Base-by-base conservation (phyloP, 805 yeast genomes). In the Metschnikowia shivogae region DNA sequence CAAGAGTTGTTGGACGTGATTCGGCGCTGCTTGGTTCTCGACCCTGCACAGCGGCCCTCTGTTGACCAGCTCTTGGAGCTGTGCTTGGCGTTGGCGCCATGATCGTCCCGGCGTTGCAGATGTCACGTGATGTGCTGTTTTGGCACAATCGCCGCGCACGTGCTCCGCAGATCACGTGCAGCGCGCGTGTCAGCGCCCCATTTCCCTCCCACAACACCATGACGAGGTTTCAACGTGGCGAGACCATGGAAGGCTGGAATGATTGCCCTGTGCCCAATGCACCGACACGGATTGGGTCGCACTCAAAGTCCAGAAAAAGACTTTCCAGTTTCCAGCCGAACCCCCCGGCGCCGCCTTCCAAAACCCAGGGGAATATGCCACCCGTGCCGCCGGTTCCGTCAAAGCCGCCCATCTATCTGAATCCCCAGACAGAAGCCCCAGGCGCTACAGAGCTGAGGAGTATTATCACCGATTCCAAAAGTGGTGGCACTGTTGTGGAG, bases 21-120 rank as follows among this genome's bases (percentile, higher is more conserved):
- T 9, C 56, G 61, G 30, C 57, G 60, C 47, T 89, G 97, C 62
- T 65, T 90, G 44, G 74, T 72, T 6, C 72, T 83, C 9, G 82
- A 86, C 44, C 80, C 89, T 0, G 54, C 53, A 0, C 60, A 73
- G 31, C 71, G 97, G 48, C 95, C 96, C 0, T 49, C 73, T 0
- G 73, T 84, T 19, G 87, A 80, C 50, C 74, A 75, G 37, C 76
- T 87, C 2, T 57, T 85, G 42, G 71, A 76, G 10, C 63, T 55
- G 36, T 78, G 82, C 4, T 62, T 82, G 39, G 72, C 29, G 14
- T 32, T 43, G 28, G 11, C 39, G 1, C 24, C 24, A 6, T 36
- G 31, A 36, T 6, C 9, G 5, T 6, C 11, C 5, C 5, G 27
- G 14, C 8, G 6, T 22, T 22, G 8, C 8, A 22, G 26, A 22